Evolutionary conservation across 371 early-diverging fungal species (phyloP), one percentile per base, ranked within the genome.

Genomic region (Syncephalastrum contaminatum): DNA sequence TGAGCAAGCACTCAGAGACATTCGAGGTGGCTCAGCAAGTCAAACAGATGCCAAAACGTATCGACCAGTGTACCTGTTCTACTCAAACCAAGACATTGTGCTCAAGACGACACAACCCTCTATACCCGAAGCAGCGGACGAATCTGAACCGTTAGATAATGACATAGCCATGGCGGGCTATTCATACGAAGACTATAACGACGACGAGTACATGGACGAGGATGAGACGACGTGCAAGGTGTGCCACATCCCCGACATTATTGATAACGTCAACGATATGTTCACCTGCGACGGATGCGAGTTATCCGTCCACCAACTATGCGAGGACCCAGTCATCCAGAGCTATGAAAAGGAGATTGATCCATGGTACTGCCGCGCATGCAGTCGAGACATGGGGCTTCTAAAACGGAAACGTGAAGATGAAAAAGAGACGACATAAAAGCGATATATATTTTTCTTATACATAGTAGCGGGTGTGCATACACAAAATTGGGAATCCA

Each of bases 301-400:
- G 48, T 42, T 51, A 47, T 70, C 71, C 13, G 70, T 80, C 0
- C 80, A 80, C 55, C 76, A 76, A 36, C 40, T 75, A 5, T 80
- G 80, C 52, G 76, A 73, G 27, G 53, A 60, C 4, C 80, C 80
- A 8, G 69, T 64, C 4, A 67, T 80, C 22, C 54, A 58, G 25
- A 13, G 53, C 4, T 76, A 59, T 24, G 80, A 80, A 54, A 60
- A 62, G 6, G 50, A 72, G 1, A 40, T 72, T 5, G 74, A 75
- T 45, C 80, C 80, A 16, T 80, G 80, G 80, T 68, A 54, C 30
- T 80, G 80, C 56, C 63, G 74, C n/a, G 58, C 60, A 6, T 80
- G 80, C 27, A 54, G 58, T 20, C 52, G 43, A 45, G 51, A 10
- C 15, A 60, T 64, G 48, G 62, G 63, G 10, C 44, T 70, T 4